Conservation (phyloP, 106 monocot genomes). For the Dendrobium catenatum region DNA sequence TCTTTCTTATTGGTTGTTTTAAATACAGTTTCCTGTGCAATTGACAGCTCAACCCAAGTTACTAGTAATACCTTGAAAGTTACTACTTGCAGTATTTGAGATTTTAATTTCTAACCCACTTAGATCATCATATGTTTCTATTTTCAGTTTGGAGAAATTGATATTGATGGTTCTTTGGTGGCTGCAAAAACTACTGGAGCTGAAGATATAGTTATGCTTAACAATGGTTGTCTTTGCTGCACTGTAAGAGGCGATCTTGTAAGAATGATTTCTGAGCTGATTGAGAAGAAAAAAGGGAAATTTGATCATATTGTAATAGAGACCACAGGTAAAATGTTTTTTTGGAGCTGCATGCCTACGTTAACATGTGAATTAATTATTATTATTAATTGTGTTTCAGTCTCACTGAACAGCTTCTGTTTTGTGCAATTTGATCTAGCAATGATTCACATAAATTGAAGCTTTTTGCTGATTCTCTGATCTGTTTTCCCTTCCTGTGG, state of each 20-base stretch:
- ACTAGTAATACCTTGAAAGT: not conserved
- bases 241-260: constrained; percentile 98
- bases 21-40: not conserved
- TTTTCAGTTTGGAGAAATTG: constrained; percentile 87
- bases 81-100: not conserved
- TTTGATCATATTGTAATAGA: constrained; percentile 97
- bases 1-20: not conserved
- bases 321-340: constrained; percentile 75
- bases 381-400: not conserved
- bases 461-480: not conserved
- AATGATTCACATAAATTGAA: not conserved
- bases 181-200: constrained; percentile 77
- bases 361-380: not conserved
- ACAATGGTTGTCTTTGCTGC: constrained; percentile 97
- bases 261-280: constrained; percentile 86
- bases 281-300: constrained; percentile 83
- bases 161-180: constrained; percentile 95
- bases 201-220: constrained; percentile 97
- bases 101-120: not conserved
- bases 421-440: not conserved
- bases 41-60: not conserved
- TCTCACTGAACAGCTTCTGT: not conserved
- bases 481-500: not conserved
- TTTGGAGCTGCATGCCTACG: not conserved
- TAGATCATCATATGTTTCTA: not conserved